Percentiles rank a stretch among this genome's conserved stretches.
Conservation (phyloP, 2,329 filamentous ascomycete species). For the Alternaria rosae region DNA sequence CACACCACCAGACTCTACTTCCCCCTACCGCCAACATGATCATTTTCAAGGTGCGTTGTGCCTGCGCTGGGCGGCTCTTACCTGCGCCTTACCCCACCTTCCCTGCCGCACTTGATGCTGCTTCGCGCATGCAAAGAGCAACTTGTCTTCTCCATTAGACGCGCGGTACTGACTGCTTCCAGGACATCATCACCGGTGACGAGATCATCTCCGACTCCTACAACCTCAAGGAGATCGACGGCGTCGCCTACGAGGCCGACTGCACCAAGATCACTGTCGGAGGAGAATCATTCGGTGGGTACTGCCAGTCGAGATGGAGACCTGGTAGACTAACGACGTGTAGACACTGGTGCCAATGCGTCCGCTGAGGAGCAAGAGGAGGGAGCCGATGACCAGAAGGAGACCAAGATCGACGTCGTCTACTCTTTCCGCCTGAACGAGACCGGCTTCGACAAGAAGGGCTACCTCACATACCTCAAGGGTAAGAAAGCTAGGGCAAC, state of each 20-base stretch:
- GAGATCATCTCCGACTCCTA: conserved; percentile 98
- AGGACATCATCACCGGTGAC: conserved; percentile 91
- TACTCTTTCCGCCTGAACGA: conserved; percentile 87
- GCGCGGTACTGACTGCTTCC: conserved; percentile 24
- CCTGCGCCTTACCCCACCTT: conserved; percentile 40
- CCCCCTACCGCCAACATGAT: conserved; percentile 54
- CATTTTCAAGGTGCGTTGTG: conserved; percentile 62
- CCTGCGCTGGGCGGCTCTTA: conserved; percentile 21
- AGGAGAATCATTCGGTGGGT: conserved; percentile 73
- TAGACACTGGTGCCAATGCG: conserved; percentile 93
- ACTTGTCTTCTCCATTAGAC: not conserved
- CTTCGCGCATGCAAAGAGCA: conserved; percentile 11
- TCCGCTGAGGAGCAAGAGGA: conserved; percentile 90
- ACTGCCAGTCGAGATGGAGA: not conserved
- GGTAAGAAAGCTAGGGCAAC: conserved; percentile 59
- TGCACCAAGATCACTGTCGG: conserved; percentile 88
- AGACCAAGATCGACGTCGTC: conserved; percentile 91
- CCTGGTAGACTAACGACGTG: conserved; percentile 11
- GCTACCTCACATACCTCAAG: conserved; percentile 85
- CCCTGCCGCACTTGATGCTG: conserved; percentile 22
- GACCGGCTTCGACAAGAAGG: conserved; percentile 86
- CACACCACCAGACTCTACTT: conserved; percentile 6
- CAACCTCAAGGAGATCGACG: conserved; percentile 80
- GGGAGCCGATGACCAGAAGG: conserved; percentile 70
- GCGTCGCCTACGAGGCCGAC: conserved; percentile 86